Base-by-base conservation (phyloP, 345 rosid genomes). In the Salix viminalis region DNA sequence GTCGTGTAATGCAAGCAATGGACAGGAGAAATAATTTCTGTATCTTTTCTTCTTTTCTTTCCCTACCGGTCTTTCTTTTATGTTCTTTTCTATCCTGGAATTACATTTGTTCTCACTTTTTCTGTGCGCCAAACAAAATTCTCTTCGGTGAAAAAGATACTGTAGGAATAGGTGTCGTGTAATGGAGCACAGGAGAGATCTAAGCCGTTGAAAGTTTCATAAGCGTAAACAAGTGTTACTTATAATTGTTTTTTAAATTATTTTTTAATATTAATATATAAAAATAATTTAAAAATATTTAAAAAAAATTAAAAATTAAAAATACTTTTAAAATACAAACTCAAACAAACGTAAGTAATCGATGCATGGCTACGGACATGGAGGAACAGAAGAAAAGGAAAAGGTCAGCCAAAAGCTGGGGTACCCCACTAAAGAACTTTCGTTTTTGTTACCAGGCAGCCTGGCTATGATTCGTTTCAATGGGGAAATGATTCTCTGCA, bases 81-180 rank as follows among this genome's bases (percentile, higher is more conserved):
- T 34, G 6, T 4, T 34, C 36, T 34, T 34, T 34, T 34, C 36
- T 4, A 34, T 34, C 36, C 5, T 34, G 36, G 36, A 34, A 34
- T 34, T 34, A 34, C 36, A 34, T 34, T 0, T 34, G 1, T 34
- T 34, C 58, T 19, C 58, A 0, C 58, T 6, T 52, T 19, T 1
- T 0, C 36, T 6, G 23, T 19, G 58, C 21, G 9, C 58, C 58
- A 7, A 2, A 44, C 2, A 26, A 24, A 14, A 69, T 24, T n/a
- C 11, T 26, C 36, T 13, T 72, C 12, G 61, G 19, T 7, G 15
- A 0, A 10, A 41, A 62, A 78, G 81, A 78, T 36, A 67, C 76
- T 48, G 2, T 30, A 8, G 73, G 81, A 73, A 73, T 67, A 30
- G 52, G 67, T 58, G 81, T 73, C 81, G 67, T 73, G 10, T 50